Evolutionary conservation across 441 rosid genomes (phyloP).

Genomic region (Theobroma grandiflorum): DNA sequence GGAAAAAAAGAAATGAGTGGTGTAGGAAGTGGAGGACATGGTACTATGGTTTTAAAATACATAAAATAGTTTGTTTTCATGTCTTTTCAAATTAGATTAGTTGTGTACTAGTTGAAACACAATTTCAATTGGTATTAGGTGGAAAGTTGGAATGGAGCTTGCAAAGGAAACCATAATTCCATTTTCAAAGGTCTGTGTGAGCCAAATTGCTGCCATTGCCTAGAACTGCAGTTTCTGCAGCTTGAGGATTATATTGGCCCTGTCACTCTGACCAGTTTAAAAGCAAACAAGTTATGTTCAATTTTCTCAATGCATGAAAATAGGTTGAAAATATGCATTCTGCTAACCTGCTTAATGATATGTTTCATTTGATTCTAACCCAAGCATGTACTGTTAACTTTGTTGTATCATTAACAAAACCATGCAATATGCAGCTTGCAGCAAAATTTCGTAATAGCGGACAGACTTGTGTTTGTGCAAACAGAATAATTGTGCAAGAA

Average conservation of each 20-base stretch:
- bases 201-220: neutral
- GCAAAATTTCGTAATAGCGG: constrained; percentile 97
- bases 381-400: neutral
- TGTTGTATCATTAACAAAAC: constrained; percentile 19
- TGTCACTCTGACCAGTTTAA: neutral
- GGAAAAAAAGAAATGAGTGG: neutral
- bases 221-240: neutral
- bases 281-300: constrained; percentile 2
- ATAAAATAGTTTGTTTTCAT: neutral
- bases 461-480: constrained; percentile 98
- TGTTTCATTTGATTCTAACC: constrained; percentile 1
- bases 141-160: neutral
- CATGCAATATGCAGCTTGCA: constrained; percentile 72
- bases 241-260: neutral
- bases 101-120: neutral
- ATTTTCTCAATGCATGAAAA: neutral
- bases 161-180: neutral
- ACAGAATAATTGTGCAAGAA: constrained; percentile 94
- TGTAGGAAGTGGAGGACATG: neutral
- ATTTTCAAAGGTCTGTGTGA: neutral
- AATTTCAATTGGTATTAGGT: neutral
- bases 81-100: too few species aligned
- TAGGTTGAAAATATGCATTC: neutral
- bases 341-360: neutral
- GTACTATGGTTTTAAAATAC: too few species aligned